Conservation (phyloP, 805 yeast species). For the Yarrowia hollandica region DNA sequence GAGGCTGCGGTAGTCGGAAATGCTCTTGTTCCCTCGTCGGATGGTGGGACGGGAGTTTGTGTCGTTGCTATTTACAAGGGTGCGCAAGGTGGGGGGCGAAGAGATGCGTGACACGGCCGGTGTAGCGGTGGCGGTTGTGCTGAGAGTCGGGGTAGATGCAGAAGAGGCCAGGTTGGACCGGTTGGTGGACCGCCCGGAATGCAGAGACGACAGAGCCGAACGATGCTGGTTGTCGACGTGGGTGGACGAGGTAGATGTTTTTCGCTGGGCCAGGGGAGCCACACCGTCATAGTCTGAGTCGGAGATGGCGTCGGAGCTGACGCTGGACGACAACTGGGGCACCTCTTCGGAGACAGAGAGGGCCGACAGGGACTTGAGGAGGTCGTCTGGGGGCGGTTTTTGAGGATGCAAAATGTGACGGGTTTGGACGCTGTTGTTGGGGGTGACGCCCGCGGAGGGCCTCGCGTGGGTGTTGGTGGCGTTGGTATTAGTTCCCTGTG, state of each 20-base stretch:
- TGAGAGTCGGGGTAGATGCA: conserved; percentile 10
- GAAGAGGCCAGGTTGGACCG: not conserved
- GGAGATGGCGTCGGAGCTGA: not conserved
- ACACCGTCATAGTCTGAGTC: not conserved
- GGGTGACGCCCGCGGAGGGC: not conserved
- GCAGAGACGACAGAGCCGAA: conserved; percentile 1
- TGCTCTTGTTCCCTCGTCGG: conserved; percentile 29
- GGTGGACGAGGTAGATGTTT: not conserved
- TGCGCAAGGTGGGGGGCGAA: conserved; percentile 21
- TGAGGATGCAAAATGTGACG: conserved; percentile 4
- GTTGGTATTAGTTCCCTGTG: too few species aligned
- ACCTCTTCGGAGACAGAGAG: not conserved
- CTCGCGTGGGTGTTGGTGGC: not conserved
- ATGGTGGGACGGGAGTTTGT: conserved; percentile 20
- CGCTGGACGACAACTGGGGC: not conserved
- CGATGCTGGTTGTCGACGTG: conserved; percentile 6
- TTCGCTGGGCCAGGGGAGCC: not conserved
- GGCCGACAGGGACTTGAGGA: not conserved
- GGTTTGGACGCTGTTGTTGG: not conserved
- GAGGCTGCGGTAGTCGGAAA: conserved; percentile 25
- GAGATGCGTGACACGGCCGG: conserved; percentile 18
- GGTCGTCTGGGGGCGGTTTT: conserved; percentile 11
- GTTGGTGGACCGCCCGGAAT: not conserved
- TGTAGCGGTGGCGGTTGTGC: conserved; percentile 14
- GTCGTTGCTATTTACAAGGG: conserved; percentile 27